Evolutionary conservation across 2,329 filamentous ascomycete species (phyloP).

Genomic region (Claviceps sp.): DNA sequence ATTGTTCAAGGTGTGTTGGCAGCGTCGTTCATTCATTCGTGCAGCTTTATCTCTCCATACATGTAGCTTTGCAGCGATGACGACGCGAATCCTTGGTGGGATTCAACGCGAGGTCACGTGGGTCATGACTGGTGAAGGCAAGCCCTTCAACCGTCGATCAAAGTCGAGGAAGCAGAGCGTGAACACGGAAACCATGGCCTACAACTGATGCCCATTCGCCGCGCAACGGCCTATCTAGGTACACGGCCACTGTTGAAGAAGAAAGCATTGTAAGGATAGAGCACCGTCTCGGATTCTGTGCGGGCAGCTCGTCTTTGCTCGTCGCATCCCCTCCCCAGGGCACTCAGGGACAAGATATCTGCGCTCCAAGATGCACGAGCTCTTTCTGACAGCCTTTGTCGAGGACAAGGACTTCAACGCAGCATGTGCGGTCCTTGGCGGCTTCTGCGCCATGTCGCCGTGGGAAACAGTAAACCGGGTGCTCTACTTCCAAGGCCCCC

Average conservation of each 20-base stretch:
- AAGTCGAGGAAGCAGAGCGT: neutral
- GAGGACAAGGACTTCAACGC: conserved; percentile 33
- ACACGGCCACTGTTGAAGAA: neutral
- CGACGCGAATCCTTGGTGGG: neutral
- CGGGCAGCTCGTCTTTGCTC: neutral
- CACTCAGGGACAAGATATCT: neutral
- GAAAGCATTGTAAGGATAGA: neutral
- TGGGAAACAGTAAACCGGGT: conserved; percentile 36
- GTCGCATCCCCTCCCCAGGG: neutral
- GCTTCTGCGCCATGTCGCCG: conserved; percentile 42
- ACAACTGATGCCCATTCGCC: neutral
- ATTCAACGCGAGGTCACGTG: conserved; percentile 3
- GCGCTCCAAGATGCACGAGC: conserved; percentile 36
- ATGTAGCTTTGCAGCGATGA: no score
- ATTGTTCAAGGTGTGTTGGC: no score
- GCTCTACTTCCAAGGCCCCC: conserved; percentile 38
- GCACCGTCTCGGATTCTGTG: neutral
- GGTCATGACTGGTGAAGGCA: neutral
- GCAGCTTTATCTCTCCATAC: no score
- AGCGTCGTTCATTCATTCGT: no score
- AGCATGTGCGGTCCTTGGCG: conserved; percentile 40
- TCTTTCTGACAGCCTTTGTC: conserved; percentile 44
- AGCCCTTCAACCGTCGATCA: neutral
- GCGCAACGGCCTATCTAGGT: neutral
- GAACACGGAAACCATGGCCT: neutral